Base-by-base conservation (phyloP, 2,329 filamentous ascomycete genomes). In the Aspergillus flavus region DNA sequence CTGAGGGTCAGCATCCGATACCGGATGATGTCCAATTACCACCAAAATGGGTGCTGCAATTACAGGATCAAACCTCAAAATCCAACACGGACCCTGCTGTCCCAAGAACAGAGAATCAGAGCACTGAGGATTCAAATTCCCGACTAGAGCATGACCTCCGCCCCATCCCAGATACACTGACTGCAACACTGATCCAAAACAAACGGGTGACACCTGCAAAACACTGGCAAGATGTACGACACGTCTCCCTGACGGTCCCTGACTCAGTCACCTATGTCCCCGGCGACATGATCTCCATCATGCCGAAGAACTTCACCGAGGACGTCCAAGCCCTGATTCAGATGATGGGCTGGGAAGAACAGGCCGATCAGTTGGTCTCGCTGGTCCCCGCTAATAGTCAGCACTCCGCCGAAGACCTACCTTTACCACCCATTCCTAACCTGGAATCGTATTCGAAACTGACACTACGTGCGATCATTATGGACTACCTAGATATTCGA, bases 191-290 rank as follows among this genome's bases (percentile, higher is more conserved):
- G 0, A 71, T 82, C 0, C 75, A 79, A n/a, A 97, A 96, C 72
- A 76, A 82, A 21, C 87, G 94, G 19, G 77, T 96, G 6, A 99
- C 95, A 0, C 89, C 94, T 0, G 56, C 76, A 1, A 81, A 82
- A 1, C 95, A 99, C 79, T 97, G 93, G 89, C 95, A 99, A 80
- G 95, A 99, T 79, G 94, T 98, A 52, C 91, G 95, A 0, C 86
- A 91, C 58, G 78, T 97, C n/a, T 84, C 82, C 1, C 82, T 98
- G 16, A 82, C 75, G 12, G 78, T 82, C 14, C 70, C 78, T 3
- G 74, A 72, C 53, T 68, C 72, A 2, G 76, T 79, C 74, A 80
- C 76, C 53, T 90, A 89, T 71, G 74, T 73, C 0, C 93, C 95
- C 0, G 94, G 94, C 6, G 92, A 96, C 70, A 90, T 92, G 28